Conservation (phyloP, 1,284 basidiomycete genomes). For the Ustilago hordei region DNA sequence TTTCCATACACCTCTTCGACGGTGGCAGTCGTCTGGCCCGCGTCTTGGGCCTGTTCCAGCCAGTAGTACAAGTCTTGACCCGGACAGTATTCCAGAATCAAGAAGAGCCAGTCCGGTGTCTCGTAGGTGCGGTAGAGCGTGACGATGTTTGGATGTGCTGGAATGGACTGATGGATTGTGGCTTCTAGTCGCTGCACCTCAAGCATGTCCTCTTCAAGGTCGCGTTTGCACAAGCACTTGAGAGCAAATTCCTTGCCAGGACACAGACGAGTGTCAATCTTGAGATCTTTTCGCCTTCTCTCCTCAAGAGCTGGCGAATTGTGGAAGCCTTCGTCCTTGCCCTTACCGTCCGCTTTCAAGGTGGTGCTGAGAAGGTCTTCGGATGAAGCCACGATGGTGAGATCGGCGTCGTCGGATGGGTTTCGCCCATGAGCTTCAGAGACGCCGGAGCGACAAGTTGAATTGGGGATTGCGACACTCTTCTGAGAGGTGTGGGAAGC, state of each 20-base stretch:
- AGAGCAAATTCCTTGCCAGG: constrained; percentile 82
- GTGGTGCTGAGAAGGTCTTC: constrained; percentile 51
- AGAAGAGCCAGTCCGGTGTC: constrained; percentile 81
- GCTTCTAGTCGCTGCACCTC: constrained; percentile 73
- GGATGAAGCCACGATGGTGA: constrained; percentile 40
- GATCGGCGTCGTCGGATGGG: constrained; percentile 38
- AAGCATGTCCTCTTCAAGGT: constrained; percentile 63
- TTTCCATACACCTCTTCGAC: constrained; percentile 15
- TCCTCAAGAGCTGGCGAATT: constrained; percentile 50
- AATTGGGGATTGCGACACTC: constrained; percentile 20
- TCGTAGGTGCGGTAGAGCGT: constrained; percentile 80
- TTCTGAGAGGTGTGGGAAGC: constrained; percentile 20
- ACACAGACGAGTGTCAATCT: constrained; percentile 29
- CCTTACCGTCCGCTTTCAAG: constrained; percentile 36
- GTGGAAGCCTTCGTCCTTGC: constrained; percentile 39
- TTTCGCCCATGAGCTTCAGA: background rate
- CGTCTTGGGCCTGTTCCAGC: constrained; percentile 76
- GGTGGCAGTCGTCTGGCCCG: constrained; percentile 41
- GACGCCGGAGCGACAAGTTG: constrained; percentile 6
- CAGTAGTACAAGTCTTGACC: constrained; percentile 93
- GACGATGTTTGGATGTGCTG: constrained; percentile 91
- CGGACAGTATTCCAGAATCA: constrained; percentile 90
- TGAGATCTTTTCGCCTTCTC: constrained; percentile 49
- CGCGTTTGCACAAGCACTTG: constrained; percentile 85
- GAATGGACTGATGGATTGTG: constrained; percentile 92